Percentiles rank a stretch among this genome's conserved stretches.
These are phyloP conservation scores for Paracorniculantispora psalliotae DNA, from an alignment of 2,329 filamentous ascomycete species.

Conservation along the genomic window DNA sequence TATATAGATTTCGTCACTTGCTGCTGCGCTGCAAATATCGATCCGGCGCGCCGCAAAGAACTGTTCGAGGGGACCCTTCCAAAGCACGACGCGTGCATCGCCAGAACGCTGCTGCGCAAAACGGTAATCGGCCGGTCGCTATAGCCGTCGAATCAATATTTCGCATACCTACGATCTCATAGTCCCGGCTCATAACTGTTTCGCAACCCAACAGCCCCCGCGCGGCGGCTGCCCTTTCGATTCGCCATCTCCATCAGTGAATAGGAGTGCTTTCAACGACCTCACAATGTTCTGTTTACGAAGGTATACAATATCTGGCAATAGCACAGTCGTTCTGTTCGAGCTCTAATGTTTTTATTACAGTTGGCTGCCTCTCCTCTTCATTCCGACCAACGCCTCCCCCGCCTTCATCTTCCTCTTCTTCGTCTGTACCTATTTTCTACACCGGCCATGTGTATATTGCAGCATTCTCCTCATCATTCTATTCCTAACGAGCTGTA, in stretches of 20 bases:
- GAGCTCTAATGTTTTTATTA: not conserved
- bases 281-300: constrained; percentile 56
- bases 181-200: not conserved
- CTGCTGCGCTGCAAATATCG: too few relatives aligned
- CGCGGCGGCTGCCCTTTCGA: not conserved
- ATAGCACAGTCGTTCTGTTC: too few relatives aligned
- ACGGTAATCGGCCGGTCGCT: too few relatives aligned
- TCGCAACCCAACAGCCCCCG: not conserved
- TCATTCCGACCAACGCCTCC: constrained; percentile 81
- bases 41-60: too few relatives aligned
- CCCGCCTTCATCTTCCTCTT: constrained; percentile 83
- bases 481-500: constrained; percentile 85
- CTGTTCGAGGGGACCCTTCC: too few relatives aligned
- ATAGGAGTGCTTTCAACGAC: not conserved
- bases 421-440: constrained; percentile 89
- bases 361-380: constrained; percentile 82
- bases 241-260: not conserved
- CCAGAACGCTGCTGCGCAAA: too few relatives aligned
- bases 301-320: constrained; percentile 45
- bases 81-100: too few relatives aligned
- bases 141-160: not conserved
- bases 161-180: not conserved
- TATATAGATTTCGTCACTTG: too few relatives aligned
- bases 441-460: constrained; percentile 96
- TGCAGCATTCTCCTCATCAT: constrained; percentile 94